Conservation (phyloP, 345 rosid species). For the Gossypium raimondii region DNA sequence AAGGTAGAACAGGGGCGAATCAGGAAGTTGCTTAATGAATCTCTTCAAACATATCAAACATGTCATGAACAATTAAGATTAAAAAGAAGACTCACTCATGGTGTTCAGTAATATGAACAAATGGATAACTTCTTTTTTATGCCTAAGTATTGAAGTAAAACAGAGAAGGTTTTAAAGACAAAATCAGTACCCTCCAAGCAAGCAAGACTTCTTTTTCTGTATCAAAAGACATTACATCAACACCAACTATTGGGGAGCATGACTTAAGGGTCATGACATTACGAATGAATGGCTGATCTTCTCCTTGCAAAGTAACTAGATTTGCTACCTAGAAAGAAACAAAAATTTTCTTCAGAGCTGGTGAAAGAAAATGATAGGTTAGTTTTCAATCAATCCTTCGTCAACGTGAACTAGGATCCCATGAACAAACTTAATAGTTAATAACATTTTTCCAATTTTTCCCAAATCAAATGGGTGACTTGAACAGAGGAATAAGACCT, state of each 20-base stretch:
- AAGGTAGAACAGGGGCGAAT: neutral
- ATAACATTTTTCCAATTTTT: neutral
- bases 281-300: slow-evolving; percentile 75
- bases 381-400: neutral
- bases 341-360: slow-evolving; percentile 21
- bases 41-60: neutral
- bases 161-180: slow-evolving; percentile 10
- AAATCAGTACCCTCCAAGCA: slow-evolving; percentile 87
- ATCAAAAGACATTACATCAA: slow-evolving; percentile 88
- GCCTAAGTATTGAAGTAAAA: slow-evolving; percentile 2
- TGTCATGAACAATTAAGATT: neutral
- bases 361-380: slow-evolving; percentile 9
- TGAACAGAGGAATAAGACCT: slow-evolving; percentile 42
- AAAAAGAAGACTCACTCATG: neutral
- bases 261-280: slow-evolving; percentile 97
- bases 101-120: neutral
- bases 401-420: neutral
- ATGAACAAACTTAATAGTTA: slow-evolving; percentile 6
- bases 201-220: slow-evolving; percentile 84
- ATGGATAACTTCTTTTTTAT: neutral
- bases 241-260: slow-evolving; percentile 90
- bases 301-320: slow-evolving; percentile 90
- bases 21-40: neutral
- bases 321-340: slow-evolving; percentile 72
- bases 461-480: neutral